Evolutionary conservation across 2,329 filamentous ascomycete species (phyloP), one percentile per base, ranked within the genome.

Genomic region (Myotisia sp.): DNA sequence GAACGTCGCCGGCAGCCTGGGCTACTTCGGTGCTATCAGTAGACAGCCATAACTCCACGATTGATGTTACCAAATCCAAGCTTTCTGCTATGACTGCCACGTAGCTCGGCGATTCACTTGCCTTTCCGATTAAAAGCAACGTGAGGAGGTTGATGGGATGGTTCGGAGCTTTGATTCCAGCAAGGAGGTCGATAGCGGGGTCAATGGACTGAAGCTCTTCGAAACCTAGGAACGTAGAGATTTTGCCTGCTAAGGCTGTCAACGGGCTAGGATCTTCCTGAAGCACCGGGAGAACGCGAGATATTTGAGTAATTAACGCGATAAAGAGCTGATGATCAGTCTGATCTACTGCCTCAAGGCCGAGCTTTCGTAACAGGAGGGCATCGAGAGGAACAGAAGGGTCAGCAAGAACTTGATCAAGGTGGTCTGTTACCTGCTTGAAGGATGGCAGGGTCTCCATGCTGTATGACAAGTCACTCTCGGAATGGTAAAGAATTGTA

Each of bases 41-140:
- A 29, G 65, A 66, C 5, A 77, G 60, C 72, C 71, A 77, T 13
- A 74, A 47, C 28, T 66, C 62, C 5, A 76, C 61, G 14, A 76
- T 50, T 7, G 67, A 64, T 5, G 57, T 52, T 5, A 76, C 62
- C 3, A 74, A 56, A n/a, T 63, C 62, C 5, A 68, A 62, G 40
- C 68, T 63, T 10, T 65, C 66, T 9, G 71, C 72, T 19, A 76
- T 62, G 30, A 67, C 67, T 13, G 70, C 71, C 14, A 70, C 68
- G 55, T 76, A 68, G 28, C 60, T 63, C 4, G 63, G 55, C 23
- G 55, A 59, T 9, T 53, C 43, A 6, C 64, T 60, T 3, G 72
- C 72, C 46, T 76, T 76, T 22, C 59, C 58, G 26, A 78, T 52
- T 22, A 77, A 49, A 1, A 64, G 62, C 6, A 77, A 55, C 32